These are phyloP conservation scores for Beauveria bassiana DNA, from an alignment of 2,329 filamentous ascomycete genomes.

Conservation along the genomic window DNA sequence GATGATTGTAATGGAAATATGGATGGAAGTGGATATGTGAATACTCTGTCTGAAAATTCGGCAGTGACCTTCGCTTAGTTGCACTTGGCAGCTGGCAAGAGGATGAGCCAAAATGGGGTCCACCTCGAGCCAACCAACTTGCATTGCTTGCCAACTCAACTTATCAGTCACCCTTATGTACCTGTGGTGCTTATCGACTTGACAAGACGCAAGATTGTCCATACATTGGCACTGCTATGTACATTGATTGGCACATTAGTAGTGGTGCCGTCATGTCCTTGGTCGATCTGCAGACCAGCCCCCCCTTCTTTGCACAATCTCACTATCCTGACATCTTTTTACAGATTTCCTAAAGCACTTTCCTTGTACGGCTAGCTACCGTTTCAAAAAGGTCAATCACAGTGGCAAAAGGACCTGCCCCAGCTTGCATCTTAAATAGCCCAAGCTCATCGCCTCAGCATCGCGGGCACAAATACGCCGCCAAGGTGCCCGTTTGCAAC, in stretches of 20 bases:
- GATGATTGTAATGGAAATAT: too few relatives aligned
- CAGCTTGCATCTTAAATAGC: background rate
- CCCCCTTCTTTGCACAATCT: background rate
- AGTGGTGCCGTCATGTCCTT: background rate
- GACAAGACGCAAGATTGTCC: background rate
- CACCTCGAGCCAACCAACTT: too few relatives aligned
- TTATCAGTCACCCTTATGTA: too few relatives aligned
- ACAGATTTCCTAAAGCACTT: background rate
- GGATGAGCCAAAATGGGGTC: too few relatives aligned
- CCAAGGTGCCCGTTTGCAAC: background rate
- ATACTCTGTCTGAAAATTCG: too few relatives aligned
- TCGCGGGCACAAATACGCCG: background rate
- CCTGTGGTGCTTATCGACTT: too few relatives aligned
- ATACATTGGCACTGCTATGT: too few relatives aligned
- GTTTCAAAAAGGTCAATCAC: background rate
- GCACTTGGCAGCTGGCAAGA: too few relatives aligned
- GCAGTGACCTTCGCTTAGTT: too few relatives aligned
- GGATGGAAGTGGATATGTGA: too few relatives aligned
- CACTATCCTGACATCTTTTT: background rate
- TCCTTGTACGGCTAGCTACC: background rate
- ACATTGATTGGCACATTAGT: too few relatives aligned
- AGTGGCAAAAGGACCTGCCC: background rate
- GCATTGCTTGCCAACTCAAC: too few relatives aligned
- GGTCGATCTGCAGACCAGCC: background rate
- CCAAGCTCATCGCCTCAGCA: background rate